phyloP scores from a whole-genome alignment of 2,329 filamentous ascomycete species.

The Pseudopyricularia cyperi region DNA sequence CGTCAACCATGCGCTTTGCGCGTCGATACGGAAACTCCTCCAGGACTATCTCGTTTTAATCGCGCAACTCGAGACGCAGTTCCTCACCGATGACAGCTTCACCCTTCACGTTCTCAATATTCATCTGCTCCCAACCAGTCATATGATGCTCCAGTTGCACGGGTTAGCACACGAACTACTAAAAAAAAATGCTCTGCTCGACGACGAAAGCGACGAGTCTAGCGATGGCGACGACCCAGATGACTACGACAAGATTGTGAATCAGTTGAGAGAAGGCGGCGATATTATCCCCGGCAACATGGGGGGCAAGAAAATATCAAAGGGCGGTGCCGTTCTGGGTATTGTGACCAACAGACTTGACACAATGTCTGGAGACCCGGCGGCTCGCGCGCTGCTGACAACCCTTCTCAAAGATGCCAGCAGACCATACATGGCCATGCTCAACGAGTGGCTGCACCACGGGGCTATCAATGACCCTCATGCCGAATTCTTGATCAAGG shows the following conservation, averaged over 20 bases:
- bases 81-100: conserved; percentile 76
- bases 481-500: conserved; percentile 85
- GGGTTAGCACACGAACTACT: conserved; percentile 76
- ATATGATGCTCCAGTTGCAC: conserved; percentile 86
- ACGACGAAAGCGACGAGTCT: conserved; percentile 61
- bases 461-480: conserved; percentile 92
- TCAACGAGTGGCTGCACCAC: conserved; percentile 97
- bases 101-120: conserved; percentile 89
- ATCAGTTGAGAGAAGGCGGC: conserved; percentile 76
- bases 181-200: conserved; percentile 75
- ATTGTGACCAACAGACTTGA: conserved; percentile 75
- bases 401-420: conserved; percentile 77
- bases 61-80: conserved; percentile 86
- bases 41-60: conserved; percentile 91
- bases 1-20: conserved; percentile 91
- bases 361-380: conserved; percentile 86
- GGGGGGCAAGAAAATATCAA: conserved; percentile 82
- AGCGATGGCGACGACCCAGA: conserved; percentile 59
- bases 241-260: conserved; percentile 85
- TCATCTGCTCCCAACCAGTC: conserved; percentile 77
- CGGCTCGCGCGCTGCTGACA: conserved; percentile 69
- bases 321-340: conserved; percentile 89
- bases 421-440: conserved; percentile 91
- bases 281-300: conserved; percentile 68
- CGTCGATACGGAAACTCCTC: conserved; percentile 80